Base-by-base conservation (phyloP, 192 early-diverging fungal genomes). In the Coemansia nantahalensis region DNA sequence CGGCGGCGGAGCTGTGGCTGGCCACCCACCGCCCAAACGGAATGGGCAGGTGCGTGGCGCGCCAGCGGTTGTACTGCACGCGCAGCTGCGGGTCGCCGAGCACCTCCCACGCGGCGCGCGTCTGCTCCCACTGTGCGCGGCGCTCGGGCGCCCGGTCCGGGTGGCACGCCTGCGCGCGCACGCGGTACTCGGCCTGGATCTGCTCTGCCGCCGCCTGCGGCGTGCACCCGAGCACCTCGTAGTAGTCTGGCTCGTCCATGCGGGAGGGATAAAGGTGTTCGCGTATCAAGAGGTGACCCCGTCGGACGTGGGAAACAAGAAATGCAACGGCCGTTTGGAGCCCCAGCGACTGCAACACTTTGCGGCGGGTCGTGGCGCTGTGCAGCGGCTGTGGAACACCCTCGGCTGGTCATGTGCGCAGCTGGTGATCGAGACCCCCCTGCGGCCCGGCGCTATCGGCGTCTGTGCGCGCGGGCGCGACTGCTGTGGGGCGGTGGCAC, bases 1-100 rank as follows among this genome's bases (percentile, higher is more conserved):
- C 36, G 4, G 57, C 48, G 12, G 56, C 56, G 1, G 57, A 33
- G 19, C 60, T 62, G 15, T 54, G 33, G 13, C 22, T 37, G 1
- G 31, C 33, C 11, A 46, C 39, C 56, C 57, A 72, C 51, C 65
- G 51, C 6, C 28, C 21, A 45, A 72, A 72, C 18, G 53, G 26
- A 11, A 72, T 21, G 4, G 62, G 68, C 31, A 65, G 23, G 9
- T 38, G 30, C 0, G 62, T 43, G 12, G 37, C 38, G 8, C 51
- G 51, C 68, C 68, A 72, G 31, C 68, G 56, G 45, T 72, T 57
- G 26, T 72, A 72, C 18, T 65, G 62, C 24, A 62, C 68, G n/a
- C 62, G 56, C 17, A 21, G 31, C 7, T 38, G 37, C 1, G 51
- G 42, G 23, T 65, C 44, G 8, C 68, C 53, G 0, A 72, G 48